Base-by-base conservation (phyloP, 805 yeast genomes). In the Wickerhamiella kazuoi region DNA sequence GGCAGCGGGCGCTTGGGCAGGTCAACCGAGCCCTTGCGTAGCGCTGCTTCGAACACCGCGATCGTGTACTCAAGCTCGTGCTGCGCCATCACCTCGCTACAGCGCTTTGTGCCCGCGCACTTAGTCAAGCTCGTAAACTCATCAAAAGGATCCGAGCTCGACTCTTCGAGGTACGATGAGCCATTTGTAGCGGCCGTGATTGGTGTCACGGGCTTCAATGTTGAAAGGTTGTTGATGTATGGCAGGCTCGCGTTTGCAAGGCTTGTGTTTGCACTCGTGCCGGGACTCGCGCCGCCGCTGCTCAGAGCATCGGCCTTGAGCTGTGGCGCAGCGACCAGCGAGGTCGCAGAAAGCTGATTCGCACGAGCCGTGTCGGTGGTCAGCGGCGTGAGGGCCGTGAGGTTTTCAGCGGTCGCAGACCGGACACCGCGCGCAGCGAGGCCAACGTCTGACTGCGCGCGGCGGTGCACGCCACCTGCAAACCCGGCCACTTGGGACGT, bases 21-120 rank as follows among this genome's bases (percentile, higher is more conserved):
- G 9, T 23, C 26, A 14, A 16, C 44, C 34, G 15, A 33, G 19
- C 36, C 37, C 16, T 47, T 45, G 13, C 40, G 40, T 28, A 50
- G 38, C 7, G 49, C 50, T 2, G 42, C 42, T 16, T 26, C 32
- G 35, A 46, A 43, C 21, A 47, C 44, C 7, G 45, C 38, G 15
- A 44, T 37, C 37, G 47, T 34, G 35, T 42, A 50, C 37, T 44
- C 42, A 17, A 50, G 48, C 34, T 50, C 50, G 33, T 26, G 33
- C 32, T 45, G 42, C 26, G 34, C 38, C 14, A 30, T 18, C 21
- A 8, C 37, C 37, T 16, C 30, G 26, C n/a, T 37, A 28, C 34
- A 44, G 48, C 41, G 37, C 6, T 41, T 40, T 17, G 31, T 35
- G 35, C 43, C 41, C 16, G 37, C 38, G 20, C 13, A 21, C 11